Base-by-base conservation (phyloP, 306 rosid genomes). In the Ochetophila trinervis region DNA sequence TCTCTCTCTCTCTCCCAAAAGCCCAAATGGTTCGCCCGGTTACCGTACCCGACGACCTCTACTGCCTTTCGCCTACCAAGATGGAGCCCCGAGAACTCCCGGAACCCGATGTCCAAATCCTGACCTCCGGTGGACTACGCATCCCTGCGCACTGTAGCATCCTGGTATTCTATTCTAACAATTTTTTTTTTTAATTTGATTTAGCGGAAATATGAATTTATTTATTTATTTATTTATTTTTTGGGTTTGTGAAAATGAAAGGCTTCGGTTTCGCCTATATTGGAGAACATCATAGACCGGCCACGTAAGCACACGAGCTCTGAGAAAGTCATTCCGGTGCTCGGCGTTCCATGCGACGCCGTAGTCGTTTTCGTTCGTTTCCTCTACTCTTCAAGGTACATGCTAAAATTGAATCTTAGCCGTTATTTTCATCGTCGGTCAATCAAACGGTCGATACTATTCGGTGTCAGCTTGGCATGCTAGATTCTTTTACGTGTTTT, bases 321-420 rank as follows among this genome's bases (percentile, higher is more conserved):
- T 62, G 85, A 79, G 62, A 67, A 69, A 65, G 68, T 84, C 52
- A 84, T 93, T 62, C 86, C 78, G 67, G 88, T 93, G 23, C 86
- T 74, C 72, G 99, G 99, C 53, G 99, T 93, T 23, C 99, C 99
- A 8, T 20, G 71, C 45, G 84, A 82, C 19, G 94, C 99, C 74
- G 88, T 86, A 53, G 55, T 84, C 35, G 77, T 88, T 48, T 93
- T 93, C 73, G 65, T 86, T 23, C 70, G 80, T 12, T 93, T 83
- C 77, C 87, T 87, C 52, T 93, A 93, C 78, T 55, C 83, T 44
- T 82, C 86, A 24, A 85, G 95, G 98, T 91, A 5, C 76, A 44
- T 20, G 17, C 9, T 47, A 0, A 19, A 2, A 15, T 13, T 32
- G 4, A 11, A 57, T 67, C 53, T 36, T 5, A 1, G 13, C 59